Evolutionary conservation across 2,329 filamentous ascomycete genomes (phyloP).

Genomic region (Neoarthrinium moseri): DNA sequence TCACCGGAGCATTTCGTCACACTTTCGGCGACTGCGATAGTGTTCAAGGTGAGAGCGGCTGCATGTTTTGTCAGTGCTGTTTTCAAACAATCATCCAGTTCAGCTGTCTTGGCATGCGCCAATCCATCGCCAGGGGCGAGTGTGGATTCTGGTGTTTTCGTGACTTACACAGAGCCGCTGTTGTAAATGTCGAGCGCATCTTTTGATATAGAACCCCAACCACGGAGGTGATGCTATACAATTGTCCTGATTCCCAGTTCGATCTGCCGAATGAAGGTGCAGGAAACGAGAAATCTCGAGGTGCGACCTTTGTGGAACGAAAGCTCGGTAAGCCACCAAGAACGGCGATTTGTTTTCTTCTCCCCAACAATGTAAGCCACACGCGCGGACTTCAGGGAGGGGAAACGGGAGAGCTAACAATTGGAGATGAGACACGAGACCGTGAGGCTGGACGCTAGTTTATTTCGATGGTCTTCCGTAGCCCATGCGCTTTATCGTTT

Average conservation of each 20-base stretch:
- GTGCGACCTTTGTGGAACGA: background rate
- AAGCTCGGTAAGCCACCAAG: background rate
- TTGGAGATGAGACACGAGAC: background rate
- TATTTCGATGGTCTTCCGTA: background rate
- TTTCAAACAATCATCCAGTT: background rate
- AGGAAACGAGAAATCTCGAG: background rate
- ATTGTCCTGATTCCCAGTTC: no score
- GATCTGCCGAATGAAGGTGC: no score
- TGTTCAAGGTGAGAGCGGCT: conserved; percentile 20
- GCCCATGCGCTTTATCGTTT: no score
- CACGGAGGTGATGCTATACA: no score
- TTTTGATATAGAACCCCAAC: no score
- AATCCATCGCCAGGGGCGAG: no score
- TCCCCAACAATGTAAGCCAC: background rate
- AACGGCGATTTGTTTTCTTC: background rate
- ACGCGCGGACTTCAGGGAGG: background rate
- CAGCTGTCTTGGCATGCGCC: no score
- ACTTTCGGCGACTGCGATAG: conserved; percentile 23
- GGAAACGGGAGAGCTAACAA: no score
- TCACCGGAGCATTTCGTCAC: conserved; percentile 40
- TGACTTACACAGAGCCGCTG: conserved; percentile 21
- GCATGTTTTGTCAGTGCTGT: conserved; percentile 5
- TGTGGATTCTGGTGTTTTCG: no score
- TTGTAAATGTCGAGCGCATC: conserved; percentile 10
- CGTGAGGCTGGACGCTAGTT: background rate